Conservation (phyloP, 2,329 filamentous ascomycete genomes). For the Dactylellina parvicollis region DNA sequence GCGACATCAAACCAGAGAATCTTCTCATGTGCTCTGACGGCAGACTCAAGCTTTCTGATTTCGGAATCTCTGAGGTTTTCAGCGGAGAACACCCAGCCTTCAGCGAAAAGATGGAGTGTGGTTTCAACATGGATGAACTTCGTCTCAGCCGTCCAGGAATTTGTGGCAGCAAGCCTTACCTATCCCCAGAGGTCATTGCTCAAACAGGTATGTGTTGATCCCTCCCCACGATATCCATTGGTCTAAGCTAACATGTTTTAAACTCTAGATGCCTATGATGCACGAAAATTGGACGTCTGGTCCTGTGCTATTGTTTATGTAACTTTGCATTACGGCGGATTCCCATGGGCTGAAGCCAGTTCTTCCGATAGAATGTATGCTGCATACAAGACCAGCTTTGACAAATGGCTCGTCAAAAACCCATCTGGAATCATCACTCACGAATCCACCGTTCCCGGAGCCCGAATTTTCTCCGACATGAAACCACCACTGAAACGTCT, state of each 20-base stretch:
- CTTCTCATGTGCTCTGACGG: slow-evolving; percentile 80
- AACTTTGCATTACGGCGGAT: slow-evolving; percentile 76
- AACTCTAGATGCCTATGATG: slow-evolving; percentile 71
- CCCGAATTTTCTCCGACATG: slow-evolving; percentile 73
- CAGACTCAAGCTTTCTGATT: slow-evolving; percentile 89
- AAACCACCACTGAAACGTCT: slow-evolving; percentile 75
- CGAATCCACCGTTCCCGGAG: slow-evolving; percentile 70
- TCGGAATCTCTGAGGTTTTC: slow-evolving; percentile 89
- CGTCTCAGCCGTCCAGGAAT: slow-evolving; percentile 80
- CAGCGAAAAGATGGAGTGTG: slow-evolving; percentile 77
- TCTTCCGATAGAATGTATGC: slow-evolving; percentile 65
- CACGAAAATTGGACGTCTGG: slow-evolving; percentile 85
- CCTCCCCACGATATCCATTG: background rate
- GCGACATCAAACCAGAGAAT: slow-evolving; percentile 91
- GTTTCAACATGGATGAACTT: slow-evolving; percentile 75
- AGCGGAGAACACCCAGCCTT: slow-evolving; percentile 81
- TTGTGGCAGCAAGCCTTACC: slow-evolving; percentile 85
- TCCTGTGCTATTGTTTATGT: slow-evolving; percentile 84
- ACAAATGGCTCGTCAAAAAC: slow-evolving; percentile 55
- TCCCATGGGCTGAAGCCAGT: slow-evolving; percentile 69
- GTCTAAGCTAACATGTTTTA: slow-evolving; percentile 32
- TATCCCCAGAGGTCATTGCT: slow-evolving; percentile 82
- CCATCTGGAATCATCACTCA: slow-evolving; percentile 64
- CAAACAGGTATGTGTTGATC: slow-evolving; percentile 68
- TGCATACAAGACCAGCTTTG: slow-evolving; percentile 60